Evolutionary conservation across 202 grass and related monocot genomes (phyloP).

Genomic region (Panicum virgatum): DNA sequence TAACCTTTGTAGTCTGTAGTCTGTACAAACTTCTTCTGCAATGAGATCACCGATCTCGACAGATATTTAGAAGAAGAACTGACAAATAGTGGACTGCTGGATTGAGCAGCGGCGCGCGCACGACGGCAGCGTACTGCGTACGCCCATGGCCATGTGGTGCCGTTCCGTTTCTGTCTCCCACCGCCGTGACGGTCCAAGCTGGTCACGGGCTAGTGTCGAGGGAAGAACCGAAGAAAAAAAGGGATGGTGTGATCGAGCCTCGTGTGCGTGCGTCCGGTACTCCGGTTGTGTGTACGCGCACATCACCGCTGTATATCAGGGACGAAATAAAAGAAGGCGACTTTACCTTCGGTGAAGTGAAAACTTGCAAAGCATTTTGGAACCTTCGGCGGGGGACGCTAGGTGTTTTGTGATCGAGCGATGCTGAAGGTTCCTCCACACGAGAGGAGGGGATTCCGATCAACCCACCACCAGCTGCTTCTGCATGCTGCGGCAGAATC

Average conservation of each 20-base stretch:
- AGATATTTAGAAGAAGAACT: not conserved
- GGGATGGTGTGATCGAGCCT: too few species aligned
- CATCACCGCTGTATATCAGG: too few species aligned
- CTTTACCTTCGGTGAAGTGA: not conserved
- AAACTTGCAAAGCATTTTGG: not conserved
- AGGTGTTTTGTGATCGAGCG: not conserved
- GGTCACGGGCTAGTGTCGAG: not conserved
- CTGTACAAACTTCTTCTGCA: constrained; percentile 1
- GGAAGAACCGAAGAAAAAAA: not conserved
- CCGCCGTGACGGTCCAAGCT: not conserved
- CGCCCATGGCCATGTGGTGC: too few species aligned
- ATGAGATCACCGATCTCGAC: constrained; percentile 14
- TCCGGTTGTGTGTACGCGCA: too few species aligned
- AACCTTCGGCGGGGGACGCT: not conserved
- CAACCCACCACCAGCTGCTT: not conserved
- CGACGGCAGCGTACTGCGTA: too few species aligned
- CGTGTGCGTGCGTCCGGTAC: too few species aligned
- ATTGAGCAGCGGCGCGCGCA: not conserved
- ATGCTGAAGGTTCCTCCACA: not conserved
- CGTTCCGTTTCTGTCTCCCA: not conserved
- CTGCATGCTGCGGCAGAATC: not conserved
- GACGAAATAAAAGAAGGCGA: too few species aligned
- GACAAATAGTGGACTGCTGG: not conserved
- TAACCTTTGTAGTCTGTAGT: not conserved
- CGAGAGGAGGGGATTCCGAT: not conserved